Conservation (phyloP, 805 yeast genomes). For the Yueomyces sinensis region DNA sequence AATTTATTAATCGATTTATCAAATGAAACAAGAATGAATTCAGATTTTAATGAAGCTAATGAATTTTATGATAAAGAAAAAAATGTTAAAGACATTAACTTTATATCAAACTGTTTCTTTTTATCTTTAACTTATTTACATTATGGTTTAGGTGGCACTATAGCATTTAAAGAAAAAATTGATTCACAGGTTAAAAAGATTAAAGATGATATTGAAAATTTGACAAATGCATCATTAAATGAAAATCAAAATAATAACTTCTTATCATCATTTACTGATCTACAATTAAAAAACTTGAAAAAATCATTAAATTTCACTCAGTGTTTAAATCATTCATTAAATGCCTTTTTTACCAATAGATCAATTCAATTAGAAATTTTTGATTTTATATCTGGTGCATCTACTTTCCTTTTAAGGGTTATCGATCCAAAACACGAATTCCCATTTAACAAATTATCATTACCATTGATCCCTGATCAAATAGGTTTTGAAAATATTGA, state of each 20-base stretch:
- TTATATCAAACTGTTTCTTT: constrained; percentile 85
- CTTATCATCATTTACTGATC: constrained; percentile 20
- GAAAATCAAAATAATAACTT: constrained; percentile 4
- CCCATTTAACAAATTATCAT: constrained; percentile 36
- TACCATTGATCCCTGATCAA: constrained; percentile 51
- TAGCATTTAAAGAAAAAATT: constrained; percentile 42
- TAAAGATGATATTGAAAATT: constrained; percentile 26
- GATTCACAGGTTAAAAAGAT: constrained; percentile 37
- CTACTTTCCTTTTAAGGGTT: constrained; percentile 54
- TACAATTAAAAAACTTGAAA: constrained; percentile 40
- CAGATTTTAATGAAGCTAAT: constrained; percentile 59
- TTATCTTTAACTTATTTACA: constrained; percentile 67
- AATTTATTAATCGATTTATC: constrained; percentile 44
- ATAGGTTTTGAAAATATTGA: constrained; percentile 55
- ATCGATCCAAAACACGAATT: constrained; percentile 60
- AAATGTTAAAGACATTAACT: constrained; percentile 31
- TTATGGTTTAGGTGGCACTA: constrained; percentile 79
- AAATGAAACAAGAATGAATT: constrained; percentile 75
- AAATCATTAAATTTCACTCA: constrained; percentile 27
- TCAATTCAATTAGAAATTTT: constrained; percentile 51
- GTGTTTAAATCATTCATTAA: constrained; percentile 43
- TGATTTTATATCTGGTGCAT: constrained; percentile 67
- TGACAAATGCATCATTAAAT: constrained; percentile 17
- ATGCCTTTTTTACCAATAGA: constrained; percentile 46
- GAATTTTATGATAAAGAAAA: constrained; percentile 35